A percentile compares a stretch with the other conserved stretches of the same genome.
phyloP scores from a whole-genome alignment of 163 green algal genomes.

The Chlorella variabilis region DNA sequence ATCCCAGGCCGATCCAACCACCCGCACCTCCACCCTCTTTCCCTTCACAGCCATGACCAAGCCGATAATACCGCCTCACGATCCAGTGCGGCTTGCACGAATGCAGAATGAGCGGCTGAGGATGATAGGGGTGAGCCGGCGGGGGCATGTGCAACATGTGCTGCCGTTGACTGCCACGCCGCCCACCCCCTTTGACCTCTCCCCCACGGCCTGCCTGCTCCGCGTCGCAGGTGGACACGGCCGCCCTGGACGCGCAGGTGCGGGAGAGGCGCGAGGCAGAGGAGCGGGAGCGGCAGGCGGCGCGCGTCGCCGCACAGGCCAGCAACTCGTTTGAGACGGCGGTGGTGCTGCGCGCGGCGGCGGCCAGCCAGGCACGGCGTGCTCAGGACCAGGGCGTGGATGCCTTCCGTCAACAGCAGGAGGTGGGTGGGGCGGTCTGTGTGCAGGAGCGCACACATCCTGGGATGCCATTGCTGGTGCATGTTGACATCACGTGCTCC shows the following conservation, averaged over 20 bases:
- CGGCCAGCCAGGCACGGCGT: neutral
- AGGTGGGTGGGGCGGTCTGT: neutral
- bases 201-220: neutral
- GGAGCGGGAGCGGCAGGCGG: neutral
- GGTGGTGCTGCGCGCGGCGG: neutral
- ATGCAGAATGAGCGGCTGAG: conserved; percentile 42
- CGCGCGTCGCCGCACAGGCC: neutral
- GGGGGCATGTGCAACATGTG: neutral
- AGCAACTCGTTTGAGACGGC: neutral
- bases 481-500: too few species aligned
- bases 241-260: conserved; percentile 33
- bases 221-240: conserved; percentile 36
- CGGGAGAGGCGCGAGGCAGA: conserved; percentile 28
- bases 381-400: neutral
- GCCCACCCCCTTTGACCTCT: neutral
- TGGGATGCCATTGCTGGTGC: too few species aligned
- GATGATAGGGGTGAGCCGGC: conserved; percentile 38
- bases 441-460: neutral
- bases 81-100: conserved; percentile 30
- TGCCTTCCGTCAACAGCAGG: conserved; percentile 1
- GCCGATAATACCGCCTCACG: conserved; percentile 33
- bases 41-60: conserved; percentile 35
- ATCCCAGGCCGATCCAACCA: too few species aligned
- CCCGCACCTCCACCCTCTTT: too few species aligned
- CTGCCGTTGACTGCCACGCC: neutral